These are phyloP conservation scores for Acacia acuminata DNA, from an alignment of 306 rosid species.

Conservation along the genomic window DNA sequence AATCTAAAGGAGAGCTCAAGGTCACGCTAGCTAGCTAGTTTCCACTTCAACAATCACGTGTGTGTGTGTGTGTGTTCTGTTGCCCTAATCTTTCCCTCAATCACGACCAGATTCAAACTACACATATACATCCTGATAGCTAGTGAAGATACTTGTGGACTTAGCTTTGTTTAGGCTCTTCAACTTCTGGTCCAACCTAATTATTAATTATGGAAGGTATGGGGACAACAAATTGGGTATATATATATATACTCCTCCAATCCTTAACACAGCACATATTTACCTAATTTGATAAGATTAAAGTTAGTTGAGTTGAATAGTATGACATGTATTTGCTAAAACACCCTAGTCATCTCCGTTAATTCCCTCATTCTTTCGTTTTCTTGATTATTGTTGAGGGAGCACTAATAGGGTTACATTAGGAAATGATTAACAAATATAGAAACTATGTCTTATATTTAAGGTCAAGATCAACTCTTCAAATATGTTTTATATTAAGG, in stretches of 20 bases:
- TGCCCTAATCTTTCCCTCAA: neutral
- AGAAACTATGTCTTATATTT: no score
- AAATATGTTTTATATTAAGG: no score
- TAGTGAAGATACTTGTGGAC: neutral
- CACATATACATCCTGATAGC: neutral
- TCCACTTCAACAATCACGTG: neutral
- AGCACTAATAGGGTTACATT: no score
- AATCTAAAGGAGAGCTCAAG: neutral
- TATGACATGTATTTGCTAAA: no score
- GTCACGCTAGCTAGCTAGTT: neutral
- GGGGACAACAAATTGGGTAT: neutral
- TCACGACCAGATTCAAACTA: conserved; percentile 2
- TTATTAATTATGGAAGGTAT: neutral
- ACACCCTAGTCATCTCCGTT: no score
- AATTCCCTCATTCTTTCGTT: no score
- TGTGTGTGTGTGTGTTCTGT: neutral
- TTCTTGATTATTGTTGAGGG: no score
- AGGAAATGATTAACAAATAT: no score
- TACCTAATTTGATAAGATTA: no score
- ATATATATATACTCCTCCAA: no score
- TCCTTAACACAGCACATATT: no score
- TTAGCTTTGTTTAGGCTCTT: neutral
- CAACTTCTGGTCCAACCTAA: neutral
- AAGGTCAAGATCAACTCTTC: no score
- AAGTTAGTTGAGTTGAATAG: neutral